Evolutionary conservation across 176 grass and related monocot species (phyloP), one percentile per base, ranked within the genome.

Genomic region (Lolium multiflorum): DNA sequence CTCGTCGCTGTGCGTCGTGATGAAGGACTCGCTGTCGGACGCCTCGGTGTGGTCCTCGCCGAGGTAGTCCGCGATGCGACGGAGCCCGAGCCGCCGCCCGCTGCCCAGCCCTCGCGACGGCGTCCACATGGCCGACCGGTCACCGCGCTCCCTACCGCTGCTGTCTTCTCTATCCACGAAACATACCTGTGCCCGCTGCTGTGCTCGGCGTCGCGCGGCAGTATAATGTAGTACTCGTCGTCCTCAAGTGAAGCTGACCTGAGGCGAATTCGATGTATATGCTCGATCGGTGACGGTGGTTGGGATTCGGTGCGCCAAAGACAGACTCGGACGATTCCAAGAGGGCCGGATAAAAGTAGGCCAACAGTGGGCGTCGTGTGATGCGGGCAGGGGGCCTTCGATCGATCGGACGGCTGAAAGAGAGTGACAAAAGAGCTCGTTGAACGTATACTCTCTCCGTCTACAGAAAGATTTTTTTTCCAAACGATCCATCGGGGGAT

Each of bases 1-100:
- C 57, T 89, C 87, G 6, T 89, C 76, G 74, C 82, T 83, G 59
- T 88, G 84, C 11, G 83, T 76, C 11, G 87, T 88, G 70, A 85
- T 87, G 84, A 90, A 90, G 2, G 90, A 94, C 69, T 94, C 95
- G 17, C 88, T 90, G 88, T 94, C 91, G 15, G 95, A 97, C 70
- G 18, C 76, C 7, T 89, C 82, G 51, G 87, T 91, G 78, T 81
- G 79, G 31, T 91, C 91, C 22, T 93, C 90, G n/a, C 84, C 84
- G 82, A 97, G 88, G 74, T 84, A 93, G 64, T 97, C 95, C 47
- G 75, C 89, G 41, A 97, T 94, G 44, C 92, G 90, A 3, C 90
- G 87, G 88, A 84, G 92, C 39, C 92, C 85, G 0, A 16, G 77
- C 67, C 88, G 83, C 35, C 89, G 59, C 59, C 74, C 70, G 71